Evolutionary conservation across 805 yeast genomes (phyloP).

Genomic region (Zygoascus flipseniorum): DNA sequence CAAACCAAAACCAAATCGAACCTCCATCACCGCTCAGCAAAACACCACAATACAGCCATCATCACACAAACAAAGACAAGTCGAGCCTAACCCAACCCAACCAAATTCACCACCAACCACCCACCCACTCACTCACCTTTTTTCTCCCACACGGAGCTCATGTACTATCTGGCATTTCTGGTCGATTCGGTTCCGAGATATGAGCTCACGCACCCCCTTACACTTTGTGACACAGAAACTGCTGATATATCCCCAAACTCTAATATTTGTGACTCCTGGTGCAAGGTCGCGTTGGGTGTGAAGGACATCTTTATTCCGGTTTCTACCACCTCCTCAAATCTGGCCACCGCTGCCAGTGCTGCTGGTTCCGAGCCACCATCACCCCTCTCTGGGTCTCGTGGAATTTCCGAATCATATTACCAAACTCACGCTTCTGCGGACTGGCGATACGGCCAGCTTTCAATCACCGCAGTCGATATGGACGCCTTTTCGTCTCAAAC

Average conservation of each 20-base stretch:
- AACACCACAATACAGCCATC: no score
- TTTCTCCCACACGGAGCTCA: not conserved
- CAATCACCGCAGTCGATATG: slow-evolving; percentile 13
- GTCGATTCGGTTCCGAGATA: not conserved
- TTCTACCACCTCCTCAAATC: not conserved
- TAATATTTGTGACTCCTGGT: slow-evolving; percentile 2
- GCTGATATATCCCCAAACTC: not conserved
- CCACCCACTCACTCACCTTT: no score
- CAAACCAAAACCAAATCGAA: no score
- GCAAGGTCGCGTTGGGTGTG: not conserved
- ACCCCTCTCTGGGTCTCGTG: not conserved
- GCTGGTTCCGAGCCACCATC: not conserved
- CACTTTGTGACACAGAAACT: not conserved
- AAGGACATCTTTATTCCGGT: not conserved
- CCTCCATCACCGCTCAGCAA: no score
- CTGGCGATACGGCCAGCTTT: not conserved
- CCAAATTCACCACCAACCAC: no score
- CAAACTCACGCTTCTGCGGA: not conserved
- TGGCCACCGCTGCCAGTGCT: not conserved
- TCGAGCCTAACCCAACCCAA: no score
- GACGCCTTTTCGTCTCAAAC: slow-evolving; percentile 1
- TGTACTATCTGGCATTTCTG: slow-evolving; percentile 1
- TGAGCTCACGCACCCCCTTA: not conserved
- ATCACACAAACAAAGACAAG: no score
- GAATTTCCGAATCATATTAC: not conserved